These are phyloP conservation scores for Paecilomyces niveus DNA, from an alignment of 2,329 filamentous ascomycete species.

Conservation along the genomic window DNA sequence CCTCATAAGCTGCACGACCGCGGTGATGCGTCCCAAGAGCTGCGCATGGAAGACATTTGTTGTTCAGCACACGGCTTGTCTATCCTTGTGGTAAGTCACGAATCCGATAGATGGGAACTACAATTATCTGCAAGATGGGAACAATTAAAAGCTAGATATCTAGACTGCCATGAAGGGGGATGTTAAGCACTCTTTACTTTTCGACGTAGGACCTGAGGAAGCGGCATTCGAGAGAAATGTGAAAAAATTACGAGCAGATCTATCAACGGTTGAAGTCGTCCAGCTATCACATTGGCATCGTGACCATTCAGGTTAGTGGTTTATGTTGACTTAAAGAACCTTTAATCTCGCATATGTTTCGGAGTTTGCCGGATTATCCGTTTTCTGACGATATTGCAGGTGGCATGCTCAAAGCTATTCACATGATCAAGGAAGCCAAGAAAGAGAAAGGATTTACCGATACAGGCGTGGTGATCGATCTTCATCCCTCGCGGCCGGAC, in stretches of 20 bases:
- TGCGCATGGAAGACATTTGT: constrained; percentile 45
- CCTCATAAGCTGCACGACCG: constrained; percentile 27
- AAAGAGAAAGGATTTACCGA: constrained; percentile 11
- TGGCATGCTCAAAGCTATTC: constrained; percentile 45
- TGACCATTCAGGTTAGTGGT: constrained; percentile 43
- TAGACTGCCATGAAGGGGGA: constrained; percentile 44
- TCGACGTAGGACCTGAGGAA: constrained; percentile 49
- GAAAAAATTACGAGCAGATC: constrained; percentile 35
- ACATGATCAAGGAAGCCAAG: constrained; percentile 40
- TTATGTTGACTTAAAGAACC: not conserved
- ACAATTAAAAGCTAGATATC: not conserved
- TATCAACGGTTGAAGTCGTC: constrained; percentile 40
- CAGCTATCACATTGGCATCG: constrained; percentile 50
- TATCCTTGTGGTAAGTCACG: constrained; percentile 41
- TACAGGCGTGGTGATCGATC: constrained; percentile 35
- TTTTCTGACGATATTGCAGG: constrained; percentile 19
- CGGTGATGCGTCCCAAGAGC: constrained; percentile 37
- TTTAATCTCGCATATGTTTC: not conserved
- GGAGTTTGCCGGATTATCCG: not conserved
- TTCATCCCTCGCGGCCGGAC: constrained; percentile 48
- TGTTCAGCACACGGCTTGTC: constrained; percentile 51
- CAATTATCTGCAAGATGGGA: not conserved
- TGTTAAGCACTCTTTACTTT: constrained; percentile 42
- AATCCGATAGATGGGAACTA: not conserved
- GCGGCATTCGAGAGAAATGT: constrained; percentile 46